phyloP scores from a whole-genome alignment of 2,329 filamentous ascomycete species.

The Periconia sp. region DNA sequence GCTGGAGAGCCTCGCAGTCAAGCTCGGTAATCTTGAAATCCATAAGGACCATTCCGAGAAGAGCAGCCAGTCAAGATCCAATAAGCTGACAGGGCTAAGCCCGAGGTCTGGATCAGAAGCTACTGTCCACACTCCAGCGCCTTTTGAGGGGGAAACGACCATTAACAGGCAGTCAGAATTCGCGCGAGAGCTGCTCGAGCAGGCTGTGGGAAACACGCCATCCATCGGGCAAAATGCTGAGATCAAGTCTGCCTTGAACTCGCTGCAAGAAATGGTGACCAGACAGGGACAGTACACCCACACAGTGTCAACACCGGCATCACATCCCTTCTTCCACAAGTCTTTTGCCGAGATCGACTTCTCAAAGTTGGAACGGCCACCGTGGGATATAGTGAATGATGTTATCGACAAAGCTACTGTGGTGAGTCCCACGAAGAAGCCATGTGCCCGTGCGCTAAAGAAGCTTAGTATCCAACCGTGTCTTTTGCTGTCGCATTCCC shows the following conservation, averaged over 20 bases:
- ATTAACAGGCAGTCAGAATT: constrained; percentile 56
- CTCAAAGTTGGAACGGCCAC: constrained; percentile 36
- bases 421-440: too few relatives aligned
- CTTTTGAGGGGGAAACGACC: constrained; percentile 59
- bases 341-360: constrained; percentile 31
- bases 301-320: constrained; percentile 14
- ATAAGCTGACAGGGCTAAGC: constrained; percentile 18
- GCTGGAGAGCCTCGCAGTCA: constrained; percentile 43
- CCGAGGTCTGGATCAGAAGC: constrained; percentile 28
- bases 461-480: constrained; percentile 41
- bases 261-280: constrained; percentile 40
- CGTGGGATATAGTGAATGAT: constrained; percentile 33
- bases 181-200: constrained; percentile 52
- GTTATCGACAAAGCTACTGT: constrained; percentile 30
- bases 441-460: too few relatives aligned
- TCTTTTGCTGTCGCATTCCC: constrained; percentile 39
- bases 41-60: constrained; percentile 23
- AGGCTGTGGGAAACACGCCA: constrained; percentile 44
- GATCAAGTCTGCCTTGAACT: constrained; percentile 38
- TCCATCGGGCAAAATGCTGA: constrained; percentile 43
- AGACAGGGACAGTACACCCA: constrained; percentile 26
- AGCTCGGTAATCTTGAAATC: constrained; percentile 34
- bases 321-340: constrained; percentile 27
- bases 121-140: constrained; percentile 28
- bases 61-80: constrained; percentile 33